phyloP scores from a whole-genome alignment of 371 early-diverging fungal species.

The Mortierella sp. region DNA sequence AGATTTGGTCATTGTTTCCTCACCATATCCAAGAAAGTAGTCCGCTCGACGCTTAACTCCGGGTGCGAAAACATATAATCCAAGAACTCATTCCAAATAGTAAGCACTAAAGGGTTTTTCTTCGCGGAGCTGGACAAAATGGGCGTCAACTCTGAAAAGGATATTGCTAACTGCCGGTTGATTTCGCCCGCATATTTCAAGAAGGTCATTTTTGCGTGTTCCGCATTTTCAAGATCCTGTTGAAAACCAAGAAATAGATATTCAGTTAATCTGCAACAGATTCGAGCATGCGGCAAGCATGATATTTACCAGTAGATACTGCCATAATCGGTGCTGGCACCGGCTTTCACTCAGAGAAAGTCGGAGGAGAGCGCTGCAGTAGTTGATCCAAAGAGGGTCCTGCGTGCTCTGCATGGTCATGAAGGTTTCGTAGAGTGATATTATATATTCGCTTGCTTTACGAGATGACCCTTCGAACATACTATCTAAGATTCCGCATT shows the following conservation, averaged over 20 bases:
- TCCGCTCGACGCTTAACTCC: slow-evolving; percentile 16
- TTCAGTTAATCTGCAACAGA: neutral
- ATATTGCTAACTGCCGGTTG: slow-evolving; percentile 35
- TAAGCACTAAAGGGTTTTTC: slow-evolving; percentile 21
- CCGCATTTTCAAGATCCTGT: slow-evolving; percentile 30
- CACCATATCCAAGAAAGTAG: slow-evolving; percentile 44
- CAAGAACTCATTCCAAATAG: slow-evolving; percentile 51
- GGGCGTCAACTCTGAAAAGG: slow-evolving; percentile 34
- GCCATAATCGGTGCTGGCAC: slow-evolving; percentile 49
- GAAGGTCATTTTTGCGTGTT: slow-evolving; percentile 33
- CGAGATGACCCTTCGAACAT: slow-evolving; percentile 41
- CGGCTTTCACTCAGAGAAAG: slow-evolving; percentile 57
- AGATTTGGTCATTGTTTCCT: neutral
- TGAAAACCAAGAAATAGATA: neutral
- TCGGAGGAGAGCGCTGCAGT: slow-evolving; percentile 56
- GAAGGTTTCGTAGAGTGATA: slow-evolving; percentile 32
- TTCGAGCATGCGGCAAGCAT: neutral
- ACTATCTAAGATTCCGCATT: slow-evolving; percentile 16
- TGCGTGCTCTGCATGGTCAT: slow-evolving; percentile 33
- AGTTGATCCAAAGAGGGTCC: slow-evolving; percentile 59
- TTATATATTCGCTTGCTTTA: slow-evolving; percentile 26
- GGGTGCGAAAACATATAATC: slow-evolving; percentile 43
- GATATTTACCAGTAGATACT: slow-evolving; percentile 49
- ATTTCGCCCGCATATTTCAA: slow-evolving; percentile 45
- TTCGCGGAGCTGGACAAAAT: slow-evolving; percentile 16